These are phyloP conservation scores for Tetrapisispora taiwanensis DNA, from an alignment of 805 yeast genomes.

Conservation along the genomic window DNA sequence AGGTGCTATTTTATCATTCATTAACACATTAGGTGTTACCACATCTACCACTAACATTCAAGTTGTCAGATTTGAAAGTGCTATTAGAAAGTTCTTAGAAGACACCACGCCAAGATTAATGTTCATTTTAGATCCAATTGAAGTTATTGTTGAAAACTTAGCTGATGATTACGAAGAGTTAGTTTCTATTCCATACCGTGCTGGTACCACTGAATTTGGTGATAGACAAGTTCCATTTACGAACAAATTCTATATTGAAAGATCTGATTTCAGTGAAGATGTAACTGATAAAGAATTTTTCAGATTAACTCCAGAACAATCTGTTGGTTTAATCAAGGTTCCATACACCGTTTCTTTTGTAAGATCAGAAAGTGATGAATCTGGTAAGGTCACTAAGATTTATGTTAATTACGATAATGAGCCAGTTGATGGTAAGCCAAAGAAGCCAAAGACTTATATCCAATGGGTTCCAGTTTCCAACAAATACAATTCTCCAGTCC, in stretches of 20 bases:
- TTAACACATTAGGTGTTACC: constrained; percentile 93
- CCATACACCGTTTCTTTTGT: constrained; percentile 72
- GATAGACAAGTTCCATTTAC: constrained; percentile 67
- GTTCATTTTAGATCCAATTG: constrained; percentile 84
- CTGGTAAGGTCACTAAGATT: constrained; percentile 58
- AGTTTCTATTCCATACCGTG: constrained; percentile 79
- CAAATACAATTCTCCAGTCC: constrained; percentile 52
- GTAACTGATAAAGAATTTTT: constrained; percentile 59
- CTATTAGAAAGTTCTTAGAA: constrained; percentile 81
- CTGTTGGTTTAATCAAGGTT: constrained; percentile 89
- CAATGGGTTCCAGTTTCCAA: constrained; percentile 86
- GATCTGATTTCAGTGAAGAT: constrained; percentile 72
- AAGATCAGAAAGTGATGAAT: constrained; percentile 44
- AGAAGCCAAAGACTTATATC: constrained; percentile 89
- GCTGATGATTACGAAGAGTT: constrained; percentile 61
- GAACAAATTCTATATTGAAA: constrained; percentile 72
- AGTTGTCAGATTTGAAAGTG: constrained; percentile 76
- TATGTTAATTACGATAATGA: constrained; percentile 74
- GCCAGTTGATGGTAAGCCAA: constrained; percentile 32
- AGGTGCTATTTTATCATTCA: constrained; percentile 87
- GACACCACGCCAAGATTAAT: constrained; percentile 87
- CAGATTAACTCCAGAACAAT: constrained; percentile 87
- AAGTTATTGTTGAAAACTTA: constrained; percentile 72
- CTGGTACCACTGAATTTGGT: constrained; percentile 71
- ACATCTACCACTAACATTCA: constrained; percentile 89